Evolutionary conservation across 176 grass and related monocot species (phyloP), one percentile per base, ranked within the genome.

Genomic region (Zizania latifolia): DNA sequence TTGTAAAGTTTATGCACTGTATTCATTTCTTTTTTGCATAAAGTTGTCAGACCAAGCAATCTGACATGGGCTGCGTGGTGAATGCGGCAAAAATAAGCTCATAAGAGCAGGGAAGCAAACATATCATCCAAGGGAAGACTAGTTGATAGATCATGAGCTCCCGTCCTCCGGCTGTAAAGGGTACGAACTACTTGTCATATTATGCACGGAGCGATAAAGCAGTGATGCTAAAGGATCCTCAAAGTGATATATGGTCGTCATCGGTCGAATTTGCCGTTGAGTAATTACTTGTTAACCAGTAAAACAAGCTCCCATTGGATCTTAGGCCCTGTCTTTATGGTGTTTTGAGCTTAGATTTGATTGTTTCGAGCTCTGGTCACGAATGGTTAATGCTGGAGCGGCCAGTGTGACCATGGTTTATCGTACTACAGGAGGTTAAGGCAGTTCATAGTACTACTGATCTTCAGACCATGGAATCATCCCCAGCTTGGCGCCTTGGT

Each of bases 171-270:
- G 7, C 15, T 70, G 51, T 56, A 29, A 62, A 81, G 15, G 10
- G 16, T 19, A 32, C 63, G 23, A 8, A 12, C 48, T 62, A 57
- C n/a, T 13, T 77, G 66, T 87, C 51, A 78, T 83, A 74, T 41
- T 22, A n/a, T 60, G 39, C 41, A 24, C 37, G 8, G 33, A 26
- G 24, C 15, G 4, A 39, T 45, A 48, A 63, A 59, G 50, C 9
- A 11, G 45, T 40, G 19, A 24, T 62, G 64, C 23, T 28, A 44
- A 21, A 71, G 56, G 28, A 71, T 65, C 16, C 26, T 29, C 36
- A 14, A 34, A 50, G 21, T 28, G 38, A 1, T 55, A 27, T 58
- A 23, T 63, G 21, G 41, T 48, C 27, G 4, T 59, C 1, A 6
- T 37, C 0, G 46, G 35, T 43, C 13, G 34, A 22, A 19, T 53